A percentile compares a stretch with the other conserved stretches of the same genome.
Evolutionary conservation across 2,329 filamentous ascomycete species (phyloP).

Genomic region (Diaporthe vexans): DNA sequence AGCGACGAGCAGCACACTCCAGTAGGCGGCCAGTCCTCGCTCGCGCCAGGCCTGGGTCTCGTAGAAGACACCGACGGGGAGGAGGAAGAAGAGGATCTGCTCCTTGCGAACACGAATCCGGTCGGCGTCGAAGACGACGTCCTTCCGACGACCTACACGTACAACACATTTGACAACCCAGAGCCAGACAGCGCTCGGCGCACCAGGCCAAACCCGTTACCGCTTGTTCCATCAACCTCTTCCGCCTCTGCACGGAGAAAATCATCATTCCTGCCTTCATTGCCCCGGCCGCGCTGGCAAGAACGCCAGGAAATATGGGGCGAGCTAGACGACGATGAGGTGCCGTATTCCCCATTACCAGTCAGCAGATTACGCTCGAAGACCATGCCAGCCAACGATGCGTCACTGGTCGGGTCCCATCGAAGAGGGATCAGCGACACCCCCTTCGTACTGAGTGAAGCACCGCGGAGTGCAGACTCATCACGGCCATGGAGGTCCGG

Average conservation of each 20-base stretch:
- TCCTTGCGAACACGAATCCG: conserved; percentile 62
- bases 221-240: conserved; percentile 19
- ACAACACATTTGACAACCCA: conserved; percentile 62
- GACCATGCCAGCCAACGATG: conserved; percentile 58
- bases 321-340: conserved; percentile 83
- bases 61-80: conserved; percentile 78
- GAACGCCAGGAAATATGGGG: conserved; percentile 89
- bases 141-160: conserved; percentile 54
- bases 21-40: conserved; percentile 73
- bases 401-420: conserved; percentile 54
- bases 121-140: conserved; percentile 56
- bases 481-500: conserved; percentile 34
- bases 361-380: conserved; percentile 60
- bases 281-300: conserved; percentile 63
- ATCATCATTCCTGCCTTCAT: conserved; percentile 20
- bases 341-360: conserved; percentile 54
- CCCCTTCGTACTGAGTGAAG: conserved; percentile 37
- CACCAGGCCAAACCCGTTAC: conserved; percentile 47
- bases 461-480: conserved; percentile 27
- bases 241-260: conserved; percentile 29
- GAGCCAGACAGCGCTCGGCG: conserved; percentile 47
- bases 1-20: conserved; percentile 80
- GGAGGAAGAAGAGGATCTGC: conserved; percentile 72
- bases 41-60: conserved; percentile 87
- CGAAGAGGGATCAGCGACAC: conserved; percentile 52